Conservation (phyloP, 345 rosid genomes). For the Lumnitzera littorea region DNA sequence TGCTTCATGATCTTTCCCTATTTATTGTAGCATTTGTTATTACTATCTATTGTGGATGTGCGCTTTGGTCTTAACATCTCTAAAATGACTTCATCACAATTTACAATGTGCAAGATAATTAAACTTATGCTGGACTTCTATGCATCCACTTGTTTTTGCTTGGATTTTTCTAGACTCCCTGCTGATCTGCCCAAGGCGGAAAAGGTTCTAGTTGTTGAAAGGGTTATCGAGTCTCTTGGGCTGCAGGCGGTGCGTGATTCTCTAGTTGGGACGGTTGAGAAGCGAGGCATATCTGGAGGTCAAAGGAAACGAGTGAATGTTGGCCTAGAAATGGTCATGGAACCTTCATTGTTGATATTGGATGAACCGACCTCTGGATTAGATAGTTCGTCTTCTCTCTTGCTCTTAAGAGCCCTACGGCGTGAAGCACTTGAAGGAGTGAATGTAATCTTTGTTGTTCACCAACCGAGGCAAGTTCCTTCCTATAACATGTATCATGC, state of each 20-base stretch:
- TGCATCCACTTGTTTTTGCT: slow-evolving; percentile 1
- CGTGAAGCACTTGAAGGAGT: slow-evolving; percentile 99
- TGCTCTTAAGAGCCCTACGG: slow-evolving; percentile 88
- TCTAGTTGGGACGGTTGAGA: slow-evolving; percentile 92
- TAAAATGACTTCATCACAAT: no score
- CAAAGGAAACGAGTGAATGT: slow-evolving; percentile 98
- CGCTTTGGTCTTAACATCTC: no score
- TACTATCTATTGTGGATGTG: no score
- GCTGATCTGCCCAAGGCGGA: slow-evolving; percentile 74
- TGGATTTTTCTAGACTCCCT: slow-evolving; percentile 42
- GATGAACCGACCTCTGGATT: slow-evolving; percentile 98
- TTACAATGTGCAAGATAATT: no score
- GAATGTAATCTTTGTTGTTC: slow-evolving; percentile 90
- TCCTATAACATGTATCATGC: background rate
- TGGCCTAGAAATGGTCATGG: slow-evolving; percentile 99
- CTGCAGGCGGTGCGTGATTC: slow-evolving; percentile 81
- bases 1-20: no score
- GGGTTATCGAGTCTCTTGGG: slow-evolving; percentile 87
- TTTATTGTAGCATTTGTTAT: no score
- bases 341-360: slow-evolving; percentile 93
- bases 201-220: slow-evolving; percentile 85
- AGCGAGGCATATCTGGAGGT: slow-evolving; percentile 98
- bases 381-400: slow-evolving; percentile 95
- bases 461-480: slow-evolving; percentile 77
- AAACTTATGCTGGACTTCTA: background rate